Evolutionary conservation across 164 flowering plant species (phyloP).

Genomic region (Platanus orientalis): DNA sequence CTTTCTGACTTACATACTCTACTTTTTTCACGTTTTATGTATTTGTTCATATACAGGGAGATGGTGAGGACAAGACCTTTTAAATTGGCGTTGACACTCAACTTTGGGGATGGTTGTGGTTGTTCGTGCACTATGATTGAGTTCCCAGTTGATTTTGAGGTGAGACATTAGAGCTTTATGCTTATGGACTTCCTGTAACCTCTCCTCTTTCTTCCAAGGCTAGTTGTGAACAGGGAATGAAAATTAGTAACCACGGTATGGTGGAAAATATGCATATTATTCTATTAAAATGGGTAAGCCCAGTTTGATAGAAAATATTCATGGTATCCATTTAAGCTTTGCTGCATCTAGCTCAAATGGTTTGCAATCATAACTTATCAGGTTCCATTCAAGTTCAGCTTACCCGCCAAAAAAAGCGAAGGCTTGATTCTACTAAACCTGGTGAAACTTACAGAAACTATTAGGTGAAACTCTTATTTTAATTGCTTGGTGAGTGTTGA

Average conservation of each 20-base stretch:
- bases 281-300: too few relatives aligned
- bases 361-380: background rate
- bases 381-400: too few relatives aligned
- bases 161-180: conserved; percentile 24
- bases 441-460: too few relatives aligned
- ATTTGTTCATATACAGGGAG: conserved; percentile 45
- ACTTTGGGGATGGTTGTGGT: conserved; percentile 76
- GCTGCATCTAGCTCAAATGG: background rate
- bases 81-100: conserved; percentile 57
- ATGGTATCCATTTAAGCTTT: background rate
- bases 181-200: background rate
- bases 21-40: background rate
- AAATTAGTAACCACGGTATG: too few relatives aligned
- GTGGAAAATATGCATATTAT: background rate
- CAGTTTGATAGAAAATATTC: background rate
- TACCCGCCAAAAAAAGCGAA: too few relatives aligned
- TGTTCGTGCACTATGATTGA: conserved; percentile 45
- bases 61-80: conserved; percentile 45
- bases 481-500: too few relatives aligned
- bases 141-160: conserved; percentile 73
- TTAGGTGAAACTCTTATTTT: too few relatives aligned
- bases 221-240: too few relatives aligned
- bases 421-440: too few relatives aligned
- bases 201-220: background rate
- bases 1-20: background rate